Evolutionary conservation across 306 rosid species (phyloP).

Genomic region (Gleditsia sinensis): DNA sequence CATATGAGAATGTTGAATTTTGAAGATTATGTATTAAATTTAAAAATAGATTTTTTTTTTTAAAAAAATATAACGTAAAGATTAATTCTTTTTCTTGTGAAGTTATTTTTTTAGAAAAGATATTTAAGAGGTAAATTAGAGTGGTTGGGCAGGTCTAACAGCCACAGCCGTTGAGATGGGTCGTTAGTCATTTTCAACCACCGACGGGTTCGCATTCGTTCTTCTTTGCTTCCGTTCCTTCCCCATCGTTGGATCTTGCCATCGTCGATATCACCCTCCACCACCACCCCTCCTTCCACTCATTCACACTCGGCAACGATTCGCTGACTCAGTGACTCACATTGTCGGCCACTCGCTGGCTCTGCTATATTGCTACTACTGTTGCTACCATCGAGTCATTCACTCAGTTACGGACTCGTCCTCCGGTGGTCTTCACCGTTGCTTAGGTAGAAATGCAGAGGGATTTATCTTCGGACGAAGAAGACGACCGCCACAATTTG

Average conservation of each 20-base stretch:
- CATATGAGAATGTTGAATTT: no score
- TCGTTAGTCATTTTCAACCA: constrained; percentile 42
- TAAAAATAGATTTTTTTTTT: no score
- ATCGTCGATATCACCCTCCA: constrained; percentile 1
- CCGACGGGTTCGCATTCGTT: constrained; percentile 25
- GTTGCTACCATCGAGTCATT: not conserved
- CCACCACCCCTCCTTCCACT: not conserved
- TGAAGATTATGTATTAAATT: no score
- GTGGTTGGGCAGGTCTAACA: constrained; percentile 34
- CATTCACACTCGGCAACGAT: constrained; percentile 11
- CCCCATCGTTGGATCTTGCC: not conserved
- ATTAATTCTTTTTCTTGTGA: no score
- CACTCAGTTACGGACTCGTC: constrained; percentile 8
- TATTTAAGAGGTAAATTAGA: no score
- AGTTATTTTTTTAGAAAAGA: no score
- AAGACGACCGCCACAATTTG: constrained; percentile 75
- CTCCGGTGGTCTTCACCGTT: not conserved
- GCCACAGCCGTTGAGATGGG: constrained; percentile 6
- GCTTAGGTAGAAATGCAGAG: constrained; percentile 44
- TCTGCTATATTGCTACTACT: not conserved
- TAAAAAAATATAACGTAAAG: no score
- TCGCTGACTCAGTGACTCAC: constrained; percentile 15
- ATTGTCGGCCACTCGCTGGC: not conserved
- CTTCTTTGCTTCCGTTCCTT: not conserved
- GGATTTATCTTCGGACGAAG: constrained; percentile 79